Base-by-base conservation (phyloP, 805 yeast genomes). In the Candida piceae region DNA sequence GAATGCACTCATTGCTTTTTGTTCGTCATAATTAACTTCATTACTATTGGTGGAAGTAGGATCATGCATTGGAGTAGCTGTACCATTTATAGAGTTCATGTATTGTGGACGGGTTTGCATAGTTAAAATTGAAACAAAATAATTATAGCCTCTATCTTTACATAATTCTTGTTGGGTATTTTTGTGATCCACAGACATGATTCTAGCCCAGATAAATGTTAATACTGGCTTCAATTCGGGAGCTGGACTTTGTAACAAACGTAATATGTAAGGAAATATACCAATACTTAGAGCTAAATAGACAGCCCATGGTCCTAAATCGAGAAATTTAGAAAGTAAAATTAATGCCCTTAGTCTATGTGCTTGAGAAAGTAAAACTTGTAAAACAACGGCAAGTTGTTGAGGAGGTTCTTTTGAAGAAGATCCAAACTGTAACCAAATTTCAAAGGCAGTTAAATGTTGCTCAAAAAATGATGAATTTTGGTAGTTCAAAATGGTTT, bases 221-320 rank as follows among this genome's bases (percentile, higher is more conserved):
- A 93, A 63, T 3, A 90, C 95, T 0, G 97, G 97, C 52, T 88
- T 88, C 41, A 93, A 67, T 53, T 93, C 97, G 19, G 86, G 94
- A 0, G 97, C 96, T 0, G 97, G 97, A 41, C 94, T 81, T 56
- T 90, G 97, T 23, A 93, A 64, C 16, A 93, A 69, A 50, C 89
- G 87, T 37, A 90, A 66, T 22, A 93, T 95, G 55, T 93, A 93
- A 0, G 97, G 97, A 60, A 90, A 93, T 21, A 93, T 90, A 16
- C 97, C 97, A 46, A 93, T 89, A 7, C 96, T 85, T 22, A 93
- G 64, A 0, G 97, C 94, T 21, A 89, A 65, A 50, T 88, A 85
- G 0, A 93, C 97, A 0, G 98, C 97, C 94, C 96, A 87, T 0
- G 98, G 96, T 0, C 98, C 98, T 25, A 93, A 63, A 59, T 93